Evolutionary conservation across 805 yeast species (phyloP).

Genomic region (Yarrowia alimentaria): DNA sequence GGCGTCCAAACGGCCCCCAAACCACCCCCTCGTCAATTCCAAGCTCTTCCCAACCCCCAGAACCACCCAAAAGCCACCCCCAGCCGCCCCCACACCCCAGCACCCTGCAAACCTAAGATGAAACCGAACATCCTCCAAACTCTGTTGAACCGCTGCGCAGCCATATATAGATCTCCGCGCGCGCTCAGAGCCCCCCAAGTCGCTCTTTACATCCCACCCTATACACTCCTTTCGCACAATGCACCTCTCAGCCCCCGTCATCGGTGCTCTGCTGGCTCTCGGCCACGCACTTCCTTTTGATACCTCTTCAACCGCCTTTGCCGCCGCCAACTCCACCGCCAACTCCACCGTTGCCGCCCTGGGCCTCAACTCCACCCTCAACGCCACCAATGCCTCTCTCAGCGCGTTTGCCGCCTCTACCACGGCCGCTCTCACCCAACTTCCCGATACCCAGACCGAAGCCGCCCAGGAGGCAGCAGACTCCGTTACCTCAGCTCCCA

Average conservation of each 20-base stretch:
- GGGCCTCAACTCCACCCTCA: not conserved
- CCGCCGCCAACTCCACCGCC: not conserved
- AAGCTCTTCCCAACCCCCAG: too few species aligned
- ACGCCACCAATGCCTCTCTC: not conserved
- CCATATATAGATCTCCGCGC: constrained; percentile 2
- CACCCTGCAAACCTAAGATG: not conserved
- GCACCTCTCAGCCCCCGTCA: constrained; percentile 2
- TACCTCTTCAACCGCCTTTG: constrained; percentile 2
- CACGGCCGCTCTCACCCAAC: not conserved
- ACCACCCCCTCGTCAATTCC: too few species aligned
- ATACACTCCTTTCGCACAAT: constrained; percentile 10
- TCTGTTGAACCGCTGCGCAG: not conserved
- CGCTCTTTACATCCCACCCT: constrained; percentile 25
- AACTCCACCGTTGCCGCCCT: not conserved
- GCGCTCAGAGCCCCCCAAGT: constrained; percentile 1
- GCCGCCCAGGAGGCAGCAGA: not conserved
- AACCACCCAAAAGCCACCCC: not conserved
- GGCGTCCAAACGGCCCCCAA: too few species aligned
- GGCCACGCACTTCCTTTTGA: constrained; percentile 14
- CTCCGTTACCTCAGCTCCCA: not conserved
- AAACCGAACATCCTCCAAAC: not conserved
- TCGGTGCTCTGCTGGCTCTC: constrained; percentile 15
- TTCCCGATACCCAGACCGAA: not conserved
- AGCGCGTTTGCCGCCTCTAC: not conserved
- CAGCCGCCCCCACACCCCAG: not conserved